Base-by-base conservation (phyloP, 148 eudicot genomes). In the Pouteria glomerata region DNA sequence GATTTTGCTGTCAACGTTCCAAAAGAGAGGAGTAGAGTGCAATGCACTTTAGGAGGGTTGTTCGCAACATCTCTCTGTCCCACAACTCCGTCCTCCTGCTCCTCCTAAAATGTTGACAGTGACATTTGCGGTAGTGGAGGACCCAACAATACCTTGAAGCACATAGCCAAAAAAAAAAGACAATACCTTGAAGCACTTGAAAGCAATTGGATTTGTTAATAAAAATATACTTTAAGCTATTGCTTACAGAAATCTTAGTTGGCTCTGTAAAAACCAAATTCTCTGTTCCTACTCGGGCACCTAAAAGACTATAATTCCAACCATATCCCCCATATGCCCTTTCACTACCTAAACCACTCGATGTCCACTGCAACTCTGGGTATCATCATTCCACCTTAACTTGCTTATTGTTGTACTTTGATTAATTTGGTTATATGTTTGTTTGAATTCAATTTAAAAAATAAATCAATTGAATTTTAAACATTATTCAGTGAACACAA, bases 71-170 rank as follows among this genome's bases (percentile, higher is more conserved):
- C n/a, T n/a, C n/a, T n/a, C n/a, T n/a, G n/a, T n/a, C n/a, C n/a
- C n/a, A n/a, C n/a, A n/a, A n/a, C n/a, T n/a, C n/a, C n/a, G n/a
- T n/a, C n/a, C n/a, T n/a, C n/a, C n/a, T n/a, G n/a, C n/a, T n/a
- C n/a, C n/a, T n/a, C n/a, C n/a, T n/a, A n/a, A n/a, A n/a, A n/a
- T n/a, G n/a, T n/a, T n/a, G n/a, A n/a, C n/a, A n/a, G n/a, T n/a
- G n/a, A n/a, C n/a, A n/a, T n/a, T n/a, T n/a, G 19, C 33, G 35
- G 5, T 14, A 57, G 71, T 74, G 66, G 77, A 74, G 69, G 71
- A 66, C 71, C 71, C 71, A 19, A 44, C 70, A 64, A 33, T 29
- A n/a, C 56, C 71, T 31, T n/a, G n/a, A n/a, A n/a, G n/a, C n/a
- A n/a, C n/a, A n/a, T n/a, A n/a, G n/a, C n/a, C n/a, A n/a, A n/a